phyloP scores from a whole-genome alignment of 1,284 basidiomycete species.

The Fomitopsis palustris region DNA sequence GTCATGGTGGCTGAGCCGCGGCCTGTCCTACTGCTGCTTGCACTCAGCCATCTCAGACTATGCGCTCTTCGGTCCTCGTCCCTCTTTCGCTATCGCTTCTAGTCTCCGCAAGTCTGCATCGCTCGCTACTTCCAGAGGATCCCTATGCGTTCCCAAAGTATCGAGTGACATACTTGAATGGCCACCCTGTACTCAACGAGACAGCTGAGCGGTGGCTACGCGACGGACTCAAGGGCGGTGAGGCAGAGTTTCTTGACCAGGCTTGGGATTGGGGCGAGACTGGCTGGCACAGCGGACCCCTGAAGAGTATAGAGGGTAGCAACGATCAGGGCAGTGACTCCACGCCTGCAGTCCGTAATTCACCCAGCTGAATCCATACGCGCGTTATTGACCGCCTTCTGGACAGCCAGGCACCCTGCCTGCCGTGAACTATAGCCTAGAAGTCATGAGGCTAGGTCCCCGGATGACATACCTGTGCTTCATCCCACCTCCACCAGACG shows the following conservation, averaged over 20 bases:
- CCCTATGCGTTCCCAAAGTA: slow-evolving; percentile 83
- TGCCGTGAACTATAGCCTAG: slow-evolving; percentile 40
- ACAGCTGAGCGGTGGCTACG: slow-evolving; percentile 73
- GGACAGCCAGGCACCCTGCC: slow-evolving; percentile 24
- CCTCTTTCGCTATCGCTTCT: slow-evolving; percentile 20
- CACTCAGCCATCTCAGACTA: not conserved
- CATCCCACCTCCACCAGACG: slow-evolving; percentile 61
- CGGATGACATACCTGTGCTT: slow-evolving; percentile 69
- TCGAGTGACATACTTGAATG: slow-evolving; percentile 77
- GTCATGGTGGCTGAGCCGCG: slow-evolving; percentile 4
- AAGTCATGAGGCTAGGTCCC: slow-evolving; percentile 70
- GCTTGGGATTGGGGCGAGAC: slow-evolving; percentile 41
- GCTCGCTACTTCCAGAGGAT: slow-evolving; percentile 72
- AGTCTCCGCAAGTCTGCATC: slow-evolving; percentile 45
- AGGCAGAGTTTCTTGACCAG: slow-evolving; percentile 73
- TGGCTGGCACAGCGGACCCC: slow-evolving; percentile 31
- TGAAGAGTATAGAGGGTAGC: slow-evolving; percentile 57
- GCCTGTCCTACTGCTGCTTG: slow-evolving; percentile 7
- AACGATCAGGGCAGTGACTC: slow-evolving; percentile 22
- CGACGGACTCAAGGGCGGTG: slow-evolving; percentile 66
- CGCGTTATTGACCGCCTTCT: slow-evolving; percentile 9
- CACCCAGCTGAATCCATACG: slow-evolving; percentile 1
- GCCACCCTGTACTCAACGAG: slow-evolving; percentile 68
- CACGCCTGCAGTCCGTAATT: slow-evolving; percentile 24
- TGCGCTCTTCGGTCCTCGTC: slow-evolving; percentile 13